Conservation (phyloP, 345 rosid genomes). For the Toxicodendron radicans region DNA sequence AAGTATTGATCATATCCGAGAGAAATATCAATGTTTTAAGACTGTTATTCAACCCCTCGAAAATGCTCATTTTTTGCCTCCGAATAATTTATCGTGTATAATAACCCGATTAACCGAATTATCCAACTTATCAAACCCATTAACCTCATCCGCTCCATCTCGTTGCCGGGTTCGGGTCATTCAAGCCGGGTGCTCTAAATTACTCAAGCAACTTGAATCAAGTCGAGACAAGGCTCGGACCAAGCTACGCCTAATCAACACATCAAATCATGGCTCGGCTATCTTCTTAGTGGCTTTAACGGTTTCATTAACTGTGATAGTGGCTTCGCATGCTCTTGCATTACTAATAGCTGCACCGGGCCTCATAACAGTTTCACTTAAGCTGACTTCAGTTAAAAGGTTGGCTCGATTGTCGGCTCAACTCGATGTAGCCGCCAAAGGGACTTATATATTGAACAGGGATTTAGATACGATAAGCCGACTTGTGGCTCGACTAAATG, state of each 20-base stretch:
- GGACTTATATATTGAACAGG: slow-evolving; percentile 65
- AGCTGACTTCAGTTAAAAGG: slow-evolving; percentile 39
- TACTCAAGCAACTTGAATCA: slow-evolving; percentile 56
- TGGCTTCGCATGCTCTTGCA: slow-evolving; percentile 72
- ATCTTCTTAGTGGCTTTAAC: slow-evolving; percentile 58
- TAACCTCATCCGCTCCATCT: slow-evolving; percentile 27
- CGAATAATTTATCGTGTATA: neutral
- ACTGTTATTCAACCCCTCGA: slow-evolving; percentile 25
- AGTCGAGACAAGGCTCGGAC: slow-evolving; percentile 47
- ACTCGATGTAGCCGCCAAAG: slow-evolving; percentile 76
- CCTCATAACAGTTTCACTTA: slow-evolving; percentile 35
- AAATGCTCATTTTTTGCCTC: neutral
- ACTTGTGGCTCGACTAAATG: slow-evolving; percentile 54
- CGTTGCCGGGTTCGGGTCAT: slow-evolving; percentile 32
- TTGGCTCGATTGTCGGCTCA: slow-evolving; percentile 41
- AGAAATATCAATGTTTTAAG: slow-evolving; percentile 32
- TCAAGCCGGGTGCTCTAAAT: slow-evolving; percentile 38
- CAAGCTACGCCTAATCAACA: slow-evolving; percentile 37
- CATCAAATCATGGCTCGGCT: slow-evolving; percentile 56
- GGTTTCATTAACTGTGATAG: slow-evolving; percentile 51
- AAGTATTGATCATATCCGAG: slow-evolving; percentile 49
- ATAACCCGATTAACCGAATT: slow-evolving; percentile 31
- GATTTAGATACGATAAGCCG: slow-evolving; percentile 75
- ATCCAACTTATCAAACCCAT: slow-evolving; percentile 34
- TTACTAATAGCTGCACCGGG: slow-evolving; percentile 64